A percentile compares a stretch with the other conserved stretches of the same genome.
Evolutionary conservation across 345 rosid genomes (phyloP).

Genomic region (Arabis hirsuta): DNA sequence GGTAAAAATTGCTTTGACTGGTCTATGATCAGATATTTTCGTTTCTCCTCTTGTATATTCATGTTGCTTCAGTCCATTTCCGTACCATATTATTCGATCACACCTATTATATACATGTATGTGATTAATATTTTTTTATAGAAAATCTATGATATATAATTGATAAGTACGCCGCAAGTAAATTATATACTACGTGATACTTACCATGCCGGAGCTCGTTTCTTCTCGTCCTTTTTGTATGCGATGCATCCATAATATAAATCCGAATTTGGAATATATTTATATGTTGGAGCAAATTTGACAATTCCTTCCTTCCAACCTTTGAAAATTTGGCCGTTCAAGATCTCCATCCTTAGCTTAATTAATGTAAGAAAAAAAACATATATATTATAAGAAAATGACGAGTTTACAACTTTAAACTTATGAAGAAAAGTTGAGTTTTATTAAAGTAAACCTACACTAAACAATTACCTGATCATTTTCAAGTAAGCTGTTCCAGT

Average conservation of each 20-base stretch:
- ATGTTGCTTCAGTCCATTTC: conserved; percentile 67
- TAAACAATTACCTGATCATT: conserved; percentile 65
- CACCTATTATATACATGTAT: conserved; percentile 49
- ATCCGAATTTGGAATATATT: conserved; percentile 68
- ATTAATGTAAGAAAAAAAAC: conserved; percentile 9
- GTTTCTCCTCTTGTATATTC: conserved; percentile 65
- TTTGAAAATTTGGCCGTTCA: conserved; percentile 56
- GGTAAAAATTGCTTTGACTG: conserved; percentile 67
- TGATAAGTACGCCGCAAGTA: too few relatives aligned
- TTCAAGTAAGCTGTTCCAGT: conserved; percentile 63
- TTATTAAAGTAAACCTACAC: not conserved
- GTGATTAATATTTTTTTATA: too few relatives aligned
- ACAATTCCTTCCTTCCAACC: conserved; percentile 76
- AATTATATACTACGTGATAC: not conserved
- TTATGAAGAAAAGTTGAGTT: not conserved
- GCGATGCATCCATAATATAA: conserved; percentile 60
- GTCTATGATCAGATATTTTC: conserved; percentile 79
- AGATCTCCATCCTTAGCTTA: conserved; percentile 68
- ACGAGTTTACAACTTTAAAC: conserved; percentile 1
- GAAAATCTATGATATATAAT: too few relatives aligned
- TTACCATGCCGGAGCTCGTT: conserved; percentile 85
- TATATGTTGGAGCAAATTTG: conserved; percentile 78
- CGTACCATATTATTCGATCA: conserved; percentile 79
- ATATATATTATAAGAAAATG: not conserved
- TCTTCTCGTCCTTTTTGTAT: conserved; percentile 57